Base-by-base conservation (phyloP, 768 basidiomycete genomes). In the Tubosaeta sp. region DNA sequence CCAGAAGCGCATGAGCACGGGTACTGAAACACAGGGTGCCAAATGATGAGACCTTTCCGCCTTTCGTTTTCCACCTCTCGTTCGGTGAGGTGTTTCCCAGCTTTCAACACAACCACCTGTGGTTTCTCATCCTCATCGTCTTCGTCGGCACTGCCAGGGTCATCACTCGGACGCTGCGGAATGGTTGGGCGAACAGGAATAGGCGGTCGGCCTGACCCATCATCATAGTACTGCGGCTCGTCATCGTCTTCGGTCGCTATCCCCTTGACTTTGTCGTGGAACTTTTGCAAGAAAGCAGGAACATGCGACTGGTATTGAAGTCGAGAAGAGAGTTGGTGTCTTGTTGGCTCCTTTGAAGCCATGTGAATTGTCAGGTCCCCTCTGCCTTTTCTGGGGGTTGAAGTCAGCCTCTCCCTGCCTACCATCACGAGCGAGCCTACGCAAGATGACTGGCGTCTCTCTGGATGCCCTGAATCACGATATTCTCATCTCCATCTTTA, bases 61-160 rank as follows among this genome's bases (percentile, higher is more conserved):
- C 77, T 76, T 60, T 88, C 77, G 64, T 89, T 86, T 75, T 90
- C 86, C 4, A 78, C 91, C 61, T 95, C 90, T 50, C 78, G 72
- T 56, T 79, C 85, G 2, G 81, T 82, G 39, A 97, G 75, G 73
- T 97, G 94, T 65, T 91, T 95, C 26, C 94, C 93, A 58, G 86
- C 81, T 63, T 81, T 91, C 58, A 97, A 66, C 9, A 95, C 93
- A 4, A 97, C 91, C 8, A 97, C 83, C 64, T 91, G 89, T 3
- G 93, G 93, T 58, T 79, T 84, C 68, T 95, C 93, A 60, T 93
- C 92, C 0, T 66, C 80, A 5, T 74, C 74, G 52, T 84, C 84
- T 52, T 91, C 88, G 47, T 84, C 83, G 12, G 80, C 87, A 58
- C 86, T 88, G 46, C 87, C 86, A 8, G 80, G 83, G 51, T 88